Conservation (phyloP, 805 yeast genomes). For the Yarrowia sp. region DNA sequence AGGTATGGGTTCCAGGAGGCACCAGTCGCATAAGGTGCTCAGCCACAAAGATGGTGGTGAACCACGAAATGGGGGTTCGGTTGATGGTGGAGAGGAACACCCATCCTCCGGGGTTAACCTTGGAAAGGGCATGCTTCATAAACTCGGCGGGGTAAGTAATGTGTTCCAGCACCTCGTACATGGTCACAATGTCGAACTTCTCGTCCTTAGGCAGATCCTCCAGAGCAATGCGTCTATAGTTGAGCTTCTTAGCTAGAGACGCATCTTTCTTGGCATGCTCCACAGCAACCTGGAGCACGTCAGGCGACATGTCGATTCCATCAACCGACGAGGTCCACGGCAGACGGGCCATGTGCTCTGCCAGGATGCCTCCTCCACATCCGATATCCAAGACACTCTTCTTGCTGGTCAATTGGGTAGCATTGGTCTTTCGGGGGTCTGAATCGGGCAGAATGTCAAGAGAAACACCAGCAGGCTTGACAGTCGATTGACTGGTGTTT, state of each 20-base stretch:
- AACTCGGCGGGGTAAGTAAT: conserved; percentile 80
- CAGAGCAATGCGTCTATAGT: conserved; percentile 58
- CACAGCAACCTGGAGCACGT: conserved; percentile 76
- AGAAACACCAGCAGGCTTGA: conserved; percentile 74
- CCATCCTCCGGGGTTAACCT: conserved; percentile 77
- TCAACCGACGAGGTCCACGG: conserved; percentile 55
- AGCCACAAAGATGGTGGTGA: conserved; percentile 88
- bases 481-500: not conserved
- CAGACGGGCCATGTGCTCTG: conserved; percentile 82
- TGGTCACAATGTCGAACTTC: conserved; percentile 71
- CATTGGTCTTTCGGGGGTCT: conserved; percentile 40
- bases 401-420: conserved; percentile 29
- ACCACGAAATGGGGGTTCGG: conserved; percentile 80
- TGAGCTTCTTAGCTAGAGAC: conserved; percentile 49
- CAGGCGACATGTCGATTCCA: conserved; percentile 83
- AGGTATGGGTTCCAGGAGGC: conserved; percentile 89
- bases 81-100: conserved; percentile 88
- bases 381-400: conserved; percentile 79
- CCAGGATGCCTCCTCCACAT: conserved; percentile 95
- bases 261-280: conserved; percentile 70
- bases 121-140: conserved; percentile 60
- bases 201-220: conserved; percentile 51
- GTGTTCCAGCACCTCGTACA: conserved; percentile 95
- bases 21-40: conserved; percentile 77
- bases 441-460: conserved; percentile 59